Percentiles rank a stretch among this genome's conserved stretches.
Conservation (phyloP, 768 basidiomycete genomes). For the Brasilioporus rufonigricans region DNA sequence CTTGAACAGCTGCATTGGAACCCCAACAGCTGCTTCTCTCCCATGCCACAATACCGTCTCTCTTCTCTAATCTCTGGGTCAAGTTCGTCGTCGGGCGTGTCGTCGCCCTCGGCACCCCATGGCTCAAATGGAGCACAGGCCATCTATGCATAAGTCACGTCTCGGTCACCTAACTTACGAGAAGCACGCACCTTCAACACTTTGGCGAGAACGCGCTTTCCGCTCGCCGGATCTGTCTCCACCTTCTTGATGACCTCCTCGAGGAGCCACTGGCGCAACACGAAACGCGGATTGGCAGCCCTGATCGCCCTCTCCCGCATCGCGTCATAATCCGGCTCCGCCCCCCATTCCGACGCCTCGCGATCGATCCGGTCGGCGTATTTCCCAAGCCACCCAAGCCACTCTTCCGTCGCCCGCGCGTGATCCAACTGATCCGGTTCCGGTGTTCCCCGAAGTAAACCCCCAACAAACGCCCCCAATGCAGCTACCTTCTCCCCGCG, state of each 20-base stretch:
- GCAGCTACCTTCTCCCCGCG: slow-evolving; percentile 6
- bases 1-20: slow-evolving; percentile 96
- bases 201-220: slow-evolving; percentile 70
- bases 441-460: slow-evolving; percentile 47
- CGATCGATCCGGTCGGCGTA: slow-evolving; percentile 59
- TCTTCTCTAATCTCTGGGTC: slow-evolving; percentile 56
- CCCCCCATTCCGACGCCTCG: slow-evolving; percentile 48
- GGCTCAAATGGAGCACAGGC: slow-evolving; percentile 78
- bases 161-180: not conserved
- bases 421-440: slow-evolving; percentile 44
- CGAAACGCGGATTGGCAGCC: slow-evolving; percentile 82
- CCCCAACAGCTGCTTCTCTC: slow-evolving; percentile 72
- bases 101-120: slow-evolving; percentile 77
- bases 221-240: slow-evolving; percentile 60
- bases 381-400: slow-evolving; percentile 60
- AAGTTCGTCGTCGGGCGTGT: slow-evolving; percentile 43
- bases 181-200: slow-evolving; percentile 65
- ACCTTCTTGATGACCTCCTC: slow-evolving; percentile 86
- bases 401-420: slow-evolving; percentile 47
- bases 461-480: slow-evolving; percentile 42
- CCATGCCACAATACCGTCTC: slow-evolving; percentile 72
- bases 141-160: slow-evolving; percentile 55
- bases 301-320: slow-evolving; percentile 51
- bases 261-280: slow-evolving; percentile 92
- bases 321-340: slow-evolving; percentile 38